Conservation (phyloP, 176 grass and related monocot species). For the Raddia guianensis region DNA sequence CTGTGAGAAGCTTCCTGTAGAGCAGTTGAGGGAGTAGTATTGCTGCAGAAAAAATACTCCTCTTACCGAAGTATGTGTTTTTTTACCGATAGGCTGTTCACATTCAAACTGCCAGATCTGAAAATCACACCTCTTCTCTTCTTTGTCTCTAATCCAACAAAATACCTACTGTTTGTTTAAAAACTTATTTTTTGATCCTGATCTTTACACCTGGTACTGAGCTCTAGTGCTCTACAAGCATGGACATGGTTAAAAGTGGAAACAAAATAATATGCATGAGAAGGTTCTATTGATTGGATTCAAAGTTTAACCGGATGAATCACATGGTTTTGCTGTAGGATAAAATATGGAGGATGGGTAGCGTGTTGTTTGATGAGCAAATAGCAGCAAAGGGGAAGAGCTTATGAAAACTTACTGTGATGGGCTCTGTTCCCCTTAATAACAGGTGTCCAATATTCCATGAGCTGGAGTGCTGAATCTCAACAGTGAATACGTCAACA, state of each 20-base stretch:
- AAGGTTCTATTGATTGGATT: background rate
- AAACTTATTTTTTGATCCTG: background rate
- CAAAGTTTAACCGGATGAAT: background rate
- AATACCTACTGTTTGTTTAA: background rate
- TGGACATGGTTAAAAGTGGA: background rate
- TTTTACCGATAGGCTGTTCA: background rate
- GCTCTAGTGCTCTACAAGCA: background rate
- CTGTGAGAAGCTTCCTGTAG: background rate
- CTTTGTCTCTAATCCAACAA: background rate
- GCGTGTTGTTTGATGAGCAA: background rate
- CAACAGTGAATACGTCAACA: background rate
- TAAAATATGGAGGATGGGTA: background rate
- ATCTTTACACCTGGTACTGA: background rate
- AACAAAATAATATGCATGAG: background rate
- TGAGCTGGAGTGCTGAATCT: background rate
- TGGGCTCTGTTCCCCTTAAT: background rate
- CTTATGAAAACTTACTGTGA: background rate
- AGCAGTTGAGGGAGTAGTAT: slow-evolving; percentile 8
- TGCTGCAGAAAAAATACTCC: background rate
- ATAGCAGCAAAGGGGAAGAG: background rate
- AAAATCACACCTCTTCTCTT: background rate
- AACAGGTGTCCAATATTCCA: background rate
- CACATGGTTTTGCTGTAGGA: background rate
- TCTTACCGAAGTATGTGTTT: background rate
- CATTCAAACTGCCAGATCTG: background rate